Percentiles rank a stretch among this genome's conserved stretches.
phyloP scores from a whole-genome alignment of 805 yeast genomes.

The Wickerhamomyces queroliae region DNA sequence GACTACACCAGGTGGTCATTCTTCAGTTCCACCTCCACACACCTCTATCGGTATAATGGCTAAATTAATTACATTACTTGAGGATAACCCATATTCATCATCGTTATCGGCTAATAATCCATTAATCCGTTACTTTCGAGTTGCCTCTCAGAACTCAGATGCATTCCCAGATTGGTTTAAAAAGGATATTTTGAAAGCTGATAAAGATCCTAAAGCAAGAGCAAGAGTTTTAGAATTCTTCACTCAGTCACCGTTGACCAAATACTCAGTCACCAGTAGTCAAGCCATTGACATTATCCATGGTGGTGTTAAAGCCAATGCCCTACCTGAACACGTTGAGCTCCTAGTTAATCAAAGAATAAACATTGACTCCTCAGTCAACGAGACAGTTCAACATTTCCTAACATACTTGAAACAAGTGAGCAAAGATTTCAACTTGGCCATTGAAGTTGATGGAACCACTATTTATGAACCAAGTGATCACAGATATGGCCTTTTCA shows the following conservation, averaged over 20 bases:
- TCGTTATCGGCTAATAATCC: conserved; percentile 50
- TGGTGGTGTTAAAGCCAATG: conserved; percentile 76
- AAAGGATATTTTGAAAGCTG: conserved; percentile 27
- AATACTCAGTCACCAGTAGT: conserved; percentile 14
- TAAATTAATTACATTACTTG: conserved; percentile 49
- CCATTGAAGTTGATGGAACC: conserved; percentile 10
- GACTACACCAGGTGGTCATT: conserved; percentile 70
- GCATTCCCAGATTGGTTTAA: neutral
- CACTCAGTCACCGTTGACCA: conserved; percentile 5
- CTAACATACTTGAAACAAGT: conserved; percentile 9
- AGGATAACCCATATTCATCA: conserved; percentile 41
- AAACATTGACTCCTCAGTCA: conserved; percentile 45
- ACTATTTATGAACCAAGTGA: conserved; percentile 14
- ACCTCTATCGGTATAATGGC: conserved; percentile 69
- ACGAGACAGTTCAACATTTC: conserved; percentile 26
- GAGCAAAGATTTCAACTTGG: conserved; percentile 17
- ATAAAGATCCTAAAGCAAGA: conserved; percentile 29
- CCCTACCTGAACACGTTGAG: conserved; percentile 55
- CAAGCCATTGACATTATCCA: conserved; percentile 30
- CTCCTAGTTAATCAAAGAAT: conserved; percentile 60
- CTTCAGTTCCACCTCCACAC: conserved; percentile 77
- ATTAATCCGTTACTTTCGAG: neutral
- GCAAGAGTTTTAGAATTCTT: conserved; percentile 25
- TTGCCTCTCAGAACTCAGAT: neutral
- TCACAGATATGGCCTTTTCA: conserved; percentile 26